Conservation (phyloP, 208 protist species). For the Crithidia sp. region DNA sequence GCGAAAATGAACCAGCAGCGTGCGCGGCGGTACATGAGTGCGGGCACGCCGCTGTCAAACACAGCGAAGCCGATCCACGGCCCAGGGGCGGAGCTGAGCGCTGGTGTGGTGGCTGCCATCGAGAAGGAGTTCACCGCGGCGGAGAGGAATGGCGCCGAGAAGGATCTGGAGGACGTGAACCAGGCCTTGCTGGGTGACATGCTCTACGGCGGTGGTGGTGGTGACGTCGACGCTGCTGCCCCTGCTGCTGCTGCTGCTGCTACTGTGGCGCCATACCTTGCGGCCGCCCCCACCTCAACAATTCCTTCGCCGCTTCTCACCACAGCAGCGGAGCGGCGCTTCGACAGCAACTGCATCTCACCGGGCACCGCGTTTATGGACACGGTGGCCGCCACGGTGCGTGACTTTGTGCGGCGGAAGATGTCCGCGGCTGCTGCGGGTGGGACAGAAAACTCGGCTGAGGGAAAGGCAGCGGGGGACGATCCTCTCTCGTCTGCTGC, state of each 20-base stretch:
- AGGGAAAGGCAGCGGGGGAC: too few species aligned
- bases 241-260: neutral
- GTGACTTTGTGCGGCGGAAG: conserved; percentile 84
- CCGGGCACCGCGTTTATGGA: conserved; percentile 99
- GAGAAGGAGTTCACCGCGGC: conserved; percentile 55
- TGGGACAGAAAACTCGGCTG: too few species aligned
- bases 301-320: too few species aligned
- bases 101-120: conserved; percentile 39
- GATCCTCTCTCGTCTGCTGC: neutral
- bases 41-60: conserved; percentile 37
- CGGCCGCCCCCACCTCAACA: too few species aligned
- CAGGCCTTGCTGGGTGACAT: conserved; percentile 43
- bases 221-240: neutral
- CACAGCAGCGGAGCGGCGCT: conserved; percentile 41
- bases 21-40: conserved; percentile 86
- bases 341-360: conserved; percentile 99
- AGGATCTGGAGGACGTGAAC: conserved; percentile 60
- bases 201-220: conserved; percentile 49
- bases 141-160: conserved; percentile 42
- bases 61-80: conserved; percentile 20
- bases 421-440: conserved; percentile 28
- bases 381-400: conserved; percentile 73
- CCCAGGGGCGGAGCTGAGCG: conserved; percentile 2
- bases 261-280: too few species aligned
- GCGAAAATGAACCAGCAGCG: conserved; percentile 99